These are phyloP conservation scores for Sarcomyxa edulis DNA, from an alignment of 768 basidiomycete genomes.

Conservation along the genomic window DNA sequence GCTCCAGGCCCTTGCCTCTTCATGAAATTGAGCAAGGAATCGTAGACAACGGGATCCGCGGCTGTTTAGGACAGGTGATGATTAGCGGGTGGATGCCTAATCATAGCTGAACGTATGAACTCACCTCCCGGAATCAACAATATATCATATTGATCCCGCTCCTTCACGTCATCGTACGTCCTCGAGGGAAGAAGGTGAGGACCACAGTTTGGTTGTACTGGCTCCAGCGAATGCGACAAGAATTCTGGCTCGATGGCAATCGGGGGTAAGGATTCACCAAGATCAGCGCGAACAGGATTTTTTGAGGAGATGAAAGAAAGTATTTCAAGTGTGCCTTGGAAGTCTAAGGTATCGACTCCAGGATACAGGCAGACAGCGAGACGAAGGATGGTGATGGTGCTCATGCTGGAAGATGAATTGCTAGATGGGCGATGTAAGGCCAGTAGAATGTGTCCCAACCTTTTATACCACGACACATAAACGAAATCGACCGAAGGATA, in stretches of 20 bases:
- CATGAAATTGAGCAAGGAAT: conserved; percentile 17
- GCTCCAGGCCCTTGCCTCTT: conserved; percentile 20
- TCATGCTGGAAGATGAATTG: too few species aligned
- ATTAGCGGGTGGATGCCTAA: not conserved
- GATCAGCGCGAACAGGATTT: conserved; percentile 1
- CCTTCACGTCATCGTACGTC: conserved; percentile 17
- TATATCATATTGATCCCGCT: conserved; percentile 20
- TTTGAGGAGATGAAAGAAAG: conserved; percentile 16
- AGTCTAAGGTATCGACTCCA: conserved; percentile 22
- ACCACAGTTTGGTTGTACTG: conserved; percentile 14
- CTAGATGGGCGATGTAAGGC: too few species aligned
- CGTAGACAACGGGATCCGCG: too few species aligned
- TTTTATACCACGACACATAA: too few species aligned
- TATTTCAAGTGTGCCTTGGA: conserved; percentile 25
- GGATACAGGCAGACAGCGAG: conserved; percentile 28
- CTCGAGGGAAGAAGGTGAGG: conserved; percentile 13
- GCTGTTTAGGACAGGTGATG: too few species aligned
- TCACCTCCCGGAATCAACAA: conserved; percentile 23
- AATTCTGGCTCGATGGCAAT: conserved; percentile 15
- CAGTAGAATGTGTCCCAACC: too few species aligned
- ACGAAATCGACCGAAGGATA: too few species aligned
- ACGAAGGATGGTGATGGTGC: conserved; percentile 10
- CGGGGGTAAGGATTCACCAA: not conserved
- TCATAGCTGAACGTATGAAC: not conserved
- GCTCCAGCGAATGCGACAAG: conserved; percentile 15